These are phyloP conservation scores for Sporothrix dimorphospora DNA, from an alignment of 2,329 filamentous ascomycete species.

Conservation along the genomic window DNA sequence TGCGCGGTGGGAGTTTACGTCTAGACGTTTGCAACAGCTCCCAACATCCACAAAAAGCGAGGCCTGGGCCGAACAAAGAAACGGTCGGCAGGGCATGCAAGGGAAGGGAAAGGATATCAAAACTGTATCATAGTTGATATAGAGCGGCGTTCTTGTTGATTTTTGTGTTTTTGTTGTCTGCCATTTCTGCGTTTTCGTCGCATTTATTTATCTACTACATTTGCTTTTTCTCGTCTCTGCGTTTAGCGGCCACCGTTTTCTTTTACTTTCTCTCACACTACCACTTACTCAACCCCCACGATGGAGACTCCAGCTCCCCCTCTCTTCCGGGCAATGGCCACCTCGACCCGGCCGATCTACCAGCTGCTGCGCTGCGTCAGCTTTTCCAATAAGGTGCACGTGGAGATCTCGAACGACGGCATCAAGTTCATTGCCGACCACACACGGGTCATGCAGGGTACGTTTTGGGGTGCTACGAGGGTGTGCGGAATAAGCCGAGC, in stretches of 20 bases:
- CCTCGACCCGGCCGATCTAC: conserved; percentile 75
- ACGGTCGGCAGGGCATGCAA: not conserved
- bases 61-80: not conserved
- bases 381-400: conserved; percentile 60
- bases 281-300: not conserved
- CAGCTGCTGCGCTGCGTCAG: conserved; percentile 62
- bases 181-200: not conserved
- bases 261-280: not conserved
- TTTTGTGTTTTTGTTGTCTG: not conserved
- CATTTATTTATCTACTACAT: conserved; percentile 1
- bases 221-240: not conserved
- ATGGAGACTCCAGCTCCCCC: conserved; percentile 38
- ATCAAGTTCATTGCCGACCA: conserved; percentile 89
- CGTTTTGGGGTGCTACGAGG: conserved; percentile 33
- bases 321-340: conserved; percentile 75
- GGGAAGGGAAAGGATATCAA: conserved; percentile 4
- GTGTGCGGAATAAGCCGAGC: too few species aligned
- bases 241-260: not conserved
- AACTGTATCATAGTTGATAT: conserved; percentile 47
- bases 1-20: conserved; percentile 99
- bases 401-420: conserved; percentile 81
- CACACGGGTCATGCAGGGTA: conserved; percentile 88
- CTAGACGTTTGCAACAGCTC: conserved; percentile 51
- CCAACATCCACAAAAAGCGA: not conserved
- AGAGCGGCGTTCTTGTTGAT: conserved; percentile 23